A percentile compares a stretch with the other conserved stretches of the same genome.
These are phyloP conservation scores for Myxozyma neotropica DNA, from an alignment of 805 yeast genomes.

Conservation along the genomic window DNA sequence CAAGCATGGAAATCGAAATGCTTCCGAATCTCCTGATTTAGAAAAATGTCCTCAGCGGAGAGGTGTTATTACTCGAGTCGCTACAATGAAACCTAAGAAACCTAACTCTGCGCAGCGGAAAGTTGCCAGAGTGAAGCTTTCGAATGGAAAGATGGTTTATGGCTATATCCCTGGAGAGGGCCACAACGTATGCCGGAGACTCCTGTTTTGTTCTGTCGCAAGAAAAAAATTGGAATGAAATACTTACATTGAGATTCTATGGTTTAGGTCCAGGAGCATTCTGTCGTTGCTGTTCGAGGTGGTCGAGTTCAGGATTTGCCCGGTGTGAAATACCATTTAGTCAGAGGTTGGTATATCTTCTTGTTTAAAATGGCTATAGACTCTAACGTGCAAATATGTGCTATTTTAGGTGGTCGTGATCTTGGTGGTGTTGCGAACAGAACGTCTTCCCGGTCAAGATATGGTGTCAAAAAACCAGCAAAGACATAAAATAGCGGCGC, in stretches of 20 bases:
- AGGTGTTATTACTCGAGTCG: constrained; percentile 91
- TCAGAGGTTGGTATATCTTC: constrained; percentile 64
- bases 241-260: neutral
- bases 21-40: constrained; percentile 76
- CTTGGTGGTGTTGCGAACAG: constrained; percentile 94
- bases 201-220: too few relatives aligned
- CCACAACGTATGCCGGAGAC: constrained; percentile 69
- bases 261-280: constrained; percentile 78
- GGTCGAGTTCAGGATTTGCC: constrained; percentile 98
- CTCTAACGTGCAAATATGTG: neutral
- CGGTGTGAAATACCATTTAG: constrained; percentile 92
- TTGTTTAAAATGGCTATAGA: neutral
- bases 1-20: constrained; percentile 45
- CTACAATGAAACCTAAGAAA: constrained; percentile 95
- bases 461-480: constrained; percentile 56
- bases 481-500: constrained; percentile 1
- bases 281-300: constrained; percentile 95
- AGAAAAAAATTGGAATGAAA: neutral
- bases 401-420: constrained; percentile 62
- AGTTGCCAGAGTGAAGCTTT: constrained; percentile 89
- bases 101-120: constrained; percentile 98
- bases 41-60: constrained; percentile 81
- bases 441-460: constrained; percentile 84
- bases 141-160: constrained; percentile 84
- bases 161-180: constrained; percentile 99